Conservation (phyloP, 805 yeast species). For the Kodamaea neixiangensis region DNA sequence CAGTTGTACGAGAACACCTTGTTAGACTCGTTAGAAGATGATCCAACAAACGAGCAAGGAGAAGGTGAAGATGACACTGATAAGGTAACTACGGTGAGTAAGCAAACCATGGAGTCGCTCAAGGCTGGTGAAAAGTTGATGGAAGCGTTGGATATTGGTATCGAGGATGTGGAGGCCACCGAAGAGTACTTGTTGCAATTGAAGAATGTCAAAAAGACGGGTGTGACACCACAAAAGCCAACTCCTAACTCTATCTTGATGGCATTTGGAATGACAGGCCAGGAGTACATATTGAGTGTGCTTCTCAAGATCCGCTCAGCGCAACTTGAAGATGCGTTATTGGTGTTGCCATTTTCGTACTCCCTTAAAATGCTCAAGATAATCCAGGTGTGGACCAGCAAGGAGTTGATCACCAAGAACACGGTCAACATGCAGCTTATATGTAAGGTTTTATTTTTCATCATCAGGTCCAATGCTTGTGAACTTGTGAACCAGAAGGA, state of each 20-base stretch:
- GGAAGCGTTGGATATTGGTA: slow-evolving; percentile 88
- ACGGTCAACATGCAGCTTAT: slow-evolving; percentile 60
- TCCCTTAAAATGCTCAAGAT: slow-evolving; percentile 70
- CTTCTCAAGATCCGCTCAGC: slow-evolving; percentile 72
- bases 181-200: slow-evolving; percentile 51
- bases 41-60: slow-evolving; percentile 28
- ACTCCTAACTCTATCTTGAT: slow-evolving; percentile 68
- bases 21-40: slow-evolving; percentile 68
- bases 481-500: slow-evolving; percentile 76
- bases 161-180: slow-evolving; percentile 61
- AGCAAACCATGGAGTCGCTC: slow-evolving; percentile 86
- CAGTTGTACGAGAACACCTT: slow-evolving; percentile 85
- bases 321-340: slow-evolving; percentile 88
- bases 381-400: slow-evolving; percentile 70
- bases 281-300: slow-evolving; percentile 74
- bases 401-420: slow-evolving; percentile 40
- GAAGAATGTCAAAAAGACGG: slow-evolving; percentile 40
- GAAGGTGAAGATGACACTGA: slow-evolving; percentile 29
- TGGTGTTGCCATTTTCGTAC: slow-evolving; percentile 88
- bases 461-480: slow-evolving; percentile 70
- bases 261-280: slow-evolving; percentile 72
- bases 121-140: slow-evolving; percentile 92
- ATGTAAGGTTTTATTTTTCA: slow-evolving; percentile 74
- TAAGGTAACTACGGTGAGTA: slow-evolving; percentile 65
- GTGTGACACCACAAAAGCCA: slow-evolving; percentile 59